Evolutionary conservation across 305 asterid genomes (phyloP).

Genomic region (Fraxinus albicans): DNA sequence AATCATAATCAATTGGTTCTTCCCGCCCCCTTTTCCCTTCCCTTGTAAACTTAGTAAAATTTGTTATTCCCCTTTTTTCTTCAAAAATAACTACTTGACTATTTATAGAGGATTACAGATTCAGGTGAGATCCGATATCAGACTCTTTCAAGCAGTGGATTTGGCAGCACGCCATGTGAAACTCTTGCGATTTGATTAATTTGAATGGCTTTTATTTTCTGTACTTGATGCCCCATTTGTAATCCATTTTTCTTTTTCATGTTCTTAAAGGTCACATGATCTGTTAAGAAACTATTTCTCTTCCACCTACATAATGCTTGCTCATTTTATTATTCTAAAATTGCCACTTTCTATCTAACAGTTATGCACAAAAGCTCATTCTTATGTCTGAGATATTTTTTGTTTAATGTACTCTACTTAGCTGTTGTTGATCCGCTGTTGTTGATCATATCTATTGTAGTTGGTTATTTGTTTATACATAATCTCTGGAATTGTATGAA

Average conservation of each 20-base stretch:
- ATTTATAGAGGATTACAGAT: constrained; percentile 10
- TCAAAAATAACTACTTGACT: not conserved
- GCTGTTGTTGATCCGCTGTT: constrained; percentile 10
- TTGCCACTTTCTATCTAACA: not conserved
- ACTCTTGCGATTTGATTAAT: constrained; percentile 7
- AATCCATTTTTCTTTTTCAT: not conserved
- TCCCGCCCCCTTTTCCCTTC: not conserved
- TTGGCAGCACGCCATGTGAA: constrained; percentile 11
- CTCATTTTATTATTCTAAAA: not conserved
- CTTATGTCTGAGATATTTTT: constrained; percentile 6
- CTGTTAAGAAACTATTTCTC: constrained; percentile 12
- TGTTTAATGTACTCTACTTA: not conserved
- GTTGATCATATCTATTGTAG: constrained; percentile 14
- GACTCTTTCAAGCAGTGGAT: constrained; percentile 3
- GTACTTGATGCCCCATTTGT: constrained; percentile 9
- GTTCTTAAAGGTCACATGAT: not conserved
- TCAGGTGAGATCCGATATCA: constrained; percentile 7
- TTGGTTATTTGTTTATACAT: constrained; percentile 18
- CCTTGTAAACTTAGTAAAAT: not conserved
- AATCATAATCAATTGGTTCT: not conserved
- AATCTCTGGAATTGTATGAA: not conserved
- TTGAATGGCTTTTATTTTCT: constrained; percentile 8
- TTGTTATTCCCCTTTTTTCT: not conserved
- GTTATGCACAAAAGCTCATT: constrained; percentile 9
- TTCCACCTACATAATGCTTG: constrained; percentile 2